Percentiles rank a stretch among this genome's conserved stretches.
Evolutionary conservation across 2,329 filamentous ascomycete species (phyloP).

Genomic region (Trichophyton simii): DNA sequence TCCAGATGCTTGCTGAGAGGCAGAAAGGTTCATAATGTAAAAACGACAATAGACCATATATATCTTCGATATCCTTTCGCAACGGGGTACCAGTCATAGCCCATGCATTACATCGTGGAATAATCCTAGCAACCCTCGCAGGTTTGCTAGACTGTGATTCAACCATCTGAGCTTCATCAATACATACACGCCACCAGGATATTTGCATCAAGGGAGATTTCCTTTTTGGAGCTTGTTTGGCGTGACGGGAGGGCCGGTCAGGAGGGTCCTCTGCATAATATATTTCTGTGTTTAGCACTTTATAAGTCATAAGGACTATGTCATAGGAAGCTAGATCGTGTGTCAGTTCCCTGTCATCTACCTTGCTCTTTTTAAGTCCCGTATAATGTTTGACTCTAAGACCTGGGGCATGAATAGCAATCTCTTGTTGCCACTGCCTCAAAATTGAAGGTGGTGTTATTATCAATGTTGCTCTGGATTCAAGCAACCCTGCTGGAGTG

Average conservation of each 20-base stretch:
- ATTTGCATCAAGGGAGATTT: conserved; percentile 69
- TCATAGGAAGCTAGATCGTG: conserved; percentile 39
- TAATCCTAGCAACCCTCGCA: conserved; percentile 62
- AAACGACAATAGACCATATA: conserved; percentile 71
- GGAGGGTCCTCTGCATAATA: conserved; percentile 62
- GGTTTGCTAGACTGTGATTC: conserved; percentile 78
- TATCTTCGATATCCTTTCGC: conserved; percentile 63
- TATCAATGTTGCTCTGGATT: conserved; percentile 47
- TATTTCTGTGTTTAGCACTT: conserved; percentile 64
- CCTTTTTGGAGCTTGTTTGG: conserved; percentile 49
- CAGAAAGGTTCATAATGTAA: conserved; percentile 67
- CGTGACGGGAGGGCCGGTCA: conserved; percentile 52
- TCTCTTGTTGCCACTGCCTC: conserved; percentile 51
- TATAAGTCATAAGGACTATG: conserved; percentile 52
- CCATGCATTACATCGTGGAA: conserved; percentile 82
- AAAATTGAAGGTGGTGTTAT: conserved; percentile 50
- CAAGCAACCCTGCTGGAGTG: conserved; percentile 19
- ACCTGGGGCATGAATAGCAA: conserved; percentile 44
- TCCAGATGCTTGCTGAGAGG: conserved; percentile 53
- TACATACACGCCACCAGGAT: conserved; percentile 72
- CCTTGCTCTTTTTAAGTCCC: conserved; percentile 35
- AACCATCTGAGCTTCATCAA: conserved; percentile 71
- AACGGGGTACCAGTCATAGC: conserved; percentile 85
- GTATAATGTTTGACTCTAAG: conserved; percentile 46
- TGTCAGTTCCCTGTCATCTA: conserved; percentile 30